phyloP scores from a whole-genome alignment of 768 basidiomycete species.

The Naganishia antarctica region DNA sequence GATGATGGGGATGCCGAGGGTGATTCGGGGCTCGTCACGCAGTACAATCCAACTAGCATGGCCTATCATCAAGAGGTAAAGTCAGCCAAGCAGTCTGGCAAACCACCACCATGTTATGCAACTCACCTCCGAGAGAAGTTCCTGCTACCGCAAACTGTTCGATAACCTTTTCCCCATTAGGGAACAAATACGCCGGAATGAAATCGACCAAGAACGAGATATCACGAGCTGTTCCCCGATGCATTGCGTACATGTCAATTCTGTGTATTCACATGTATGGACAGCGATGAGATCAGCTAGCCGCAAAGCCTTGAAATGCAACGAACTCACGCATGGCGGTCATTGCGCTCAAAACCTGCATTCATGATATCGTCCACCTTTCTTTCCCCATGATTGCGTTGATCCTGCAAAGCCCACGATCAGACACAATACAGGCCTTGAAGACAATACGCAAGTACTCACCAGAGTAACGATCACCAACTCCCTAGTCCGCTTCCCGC shows the following conservation, averaged over 20 bases:
- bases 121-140: slow-evolving; percentile 65
- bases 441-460: slow-evolving; percentile 36
- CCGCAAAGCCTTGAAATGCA: background rate
- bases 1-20: slow-evolving; percentile 55
- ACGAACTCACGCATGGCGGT: slow-evolving; percentile 52
- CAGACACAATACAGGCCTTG: too few species aligned
- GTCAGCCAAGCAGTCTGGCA: background rate
- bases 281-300: background rate
- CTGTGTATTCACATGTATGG: slow-evolving; percentile 23
- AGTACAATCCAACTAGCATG: slow-evolving; percentile 75
- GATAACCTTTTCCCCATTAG: slow-evolving; percentile 59
- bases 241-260: slow-evolving; percentile 55
- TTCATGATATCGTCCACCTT: slow-evolving; percentile 51
- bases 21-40: slow-evolving; percentile 53
- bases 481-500: slow-evolving; percentile 41
- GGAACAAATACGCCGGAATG: slow-evolving; percentile 68
- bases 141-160: slow-evolving; percentile 69
- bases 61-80: slow-evolving; percentile 42
- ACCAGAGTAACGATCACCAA: slow-evolving; percentile 56
- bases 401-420: slow-evolving; percentile 53
- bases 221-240: slow-evolving; percentile 52
- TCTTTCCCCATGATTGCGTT: slow-evolving; percentile 57
- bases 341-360: slow-evolving; percentile 50
- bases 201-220: slow-evolving; percentile 77
- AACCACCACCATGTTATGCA: too few species aligned